These are phyloP conservation scores for Geotrichum cucujoidarum DNA, from an alignment of 1,139 yeast genomes.

Conservation along the genomic window DNA sequence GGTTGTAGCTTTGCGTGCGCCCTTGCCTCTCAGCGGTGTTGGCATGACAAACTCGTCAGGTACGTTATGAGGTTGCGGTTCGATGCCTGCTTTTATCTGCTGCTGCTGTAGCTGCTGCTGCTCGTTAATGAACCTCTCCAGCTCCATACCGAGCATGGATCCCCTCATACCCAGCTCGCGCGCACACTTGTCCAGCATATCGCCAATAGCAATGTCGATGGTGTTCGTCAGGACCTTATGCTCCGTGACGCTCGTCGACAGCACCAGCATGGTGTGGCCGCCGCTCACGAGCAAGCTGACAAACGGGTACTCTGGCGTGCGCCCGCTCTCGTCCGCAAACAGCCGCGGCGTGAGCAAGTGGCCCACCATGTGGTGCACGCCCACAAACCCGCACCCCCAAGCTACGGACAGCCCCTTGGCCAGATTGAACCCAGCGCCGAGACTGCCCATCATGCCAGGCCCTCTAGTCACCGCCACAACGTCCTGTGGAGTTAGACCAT, in stretches of 20 bases:
- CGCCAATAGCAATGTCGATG: slow-evolving; percentile 88
- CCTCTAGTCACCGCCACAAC: slow-evolving; percentile 88
- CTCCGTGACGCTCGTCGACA: slow-evolving; percentile 52
- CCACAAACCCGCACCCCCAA: slow-evolving; percentile 70
- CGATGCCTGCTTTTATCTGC: slow-evolving; percentile 31
- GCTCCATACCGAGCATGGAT: slow-evolving; percentile 77
- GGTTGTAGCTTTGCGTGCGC: slow-evolving; percentile 39
- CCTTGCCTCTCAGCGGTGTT: slow-evolving; percentile 49
- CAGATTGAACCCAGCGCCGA: slow-evolving; percentile 74
- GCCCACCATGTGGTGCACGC: slow-evolving; percentile 96
- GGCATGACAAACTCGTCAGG: slow-evolving; percentile 42
- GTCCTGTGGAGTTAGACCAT: slow-evolving; percentile 49
- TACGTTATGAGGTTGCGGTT: slow-evolving; percentile 28
- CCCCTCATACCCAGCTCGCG: slow-evolving; percentile 76
- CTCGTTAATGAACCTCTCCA: slow-evolving; percentile 53
- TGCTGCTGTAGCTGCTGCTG: too few species aligned
- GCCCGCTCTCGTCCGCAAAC: slow-evolving; percentile 33
- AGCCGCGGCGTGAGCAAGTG: slow-evolving; percentile 70
- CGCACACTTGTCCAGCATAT: slow-evolving; percentile 89
- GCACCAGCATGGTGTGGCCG: slow-evolving; percentile 88
- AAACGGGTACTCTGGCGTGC: slow-evolving; percentile 65
- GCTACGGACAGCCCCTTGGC: slow-evolving; percentile 84
- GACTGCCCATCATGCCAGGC: slow-evolving; percentile 93
- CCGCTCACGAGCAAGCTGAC: slow-evolving; percentile 81
- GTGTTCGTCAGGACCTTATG: slow-evolving; percentile 76